A percentile compares a stretch with the other conserved stretches of the same genome.
Conservation (phyloP, 1,139 yeast species). For the Taiozyma onychis region DNA sequence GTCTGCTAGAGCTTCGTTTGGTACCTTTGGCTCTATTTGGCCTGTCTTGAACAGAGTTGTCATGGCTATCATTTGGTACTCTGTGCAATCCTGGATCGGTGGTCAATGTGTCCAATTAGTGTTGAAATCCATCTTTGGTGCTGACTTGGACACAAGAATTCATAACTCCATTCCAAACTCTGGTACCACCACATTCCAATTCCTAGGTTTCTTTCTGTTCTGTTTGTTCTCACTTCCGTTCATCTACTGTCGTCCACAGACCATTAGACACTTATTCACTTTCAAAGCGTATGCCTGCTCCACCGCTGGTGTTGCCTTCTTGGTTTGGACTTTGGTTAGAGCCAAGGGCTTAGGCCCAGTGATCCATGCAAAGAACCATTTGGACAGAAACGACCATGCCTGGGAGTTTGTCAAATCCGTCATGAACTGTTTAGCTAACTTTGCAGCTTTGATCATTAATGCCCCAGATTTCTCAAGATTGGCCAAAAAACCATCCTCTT, state of each 20-base stretch:
- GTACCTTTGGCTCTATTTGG: constrained; percentile 75
- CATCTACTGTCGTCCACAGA: constrained; percentile 76
- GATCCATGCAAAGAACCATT: constrained; percentile 42
- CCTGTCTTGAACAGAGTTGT: constrained; percentile 76
- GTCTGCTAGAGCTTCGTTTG: constrained; percentile 66
- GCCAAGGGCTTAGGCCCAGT: constrained; percentile 74
- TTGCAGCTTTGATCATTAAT: constrained; percentile 80
- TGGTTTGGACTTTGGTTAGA: constrained; percentile 68
- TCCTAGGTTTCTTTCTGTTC: constrained; percentile 70
- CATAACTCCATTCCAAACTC: constrained; percentile 46
- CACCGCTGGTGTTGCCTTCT: constrained; percentile 71
- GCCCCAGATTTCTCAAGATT: constrained; percentile 90
- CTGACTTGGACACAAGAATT: constrained; percentile 43
- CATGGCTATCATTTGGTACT: constrained; percentile 81
- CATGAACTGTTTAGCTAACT: constrained; percentile 78
- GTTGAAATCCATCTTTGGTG: constrained; percentile 63
- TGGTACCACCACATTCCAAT: constrained; percentile 61
- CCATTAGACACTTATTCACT: constrained; percentile 75
- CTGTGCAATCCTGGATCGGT: constrained; percentile 79
- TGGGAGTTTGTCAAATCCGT: constrained; percentile 82
- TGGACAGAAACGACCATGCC: constrained; percentile 56
- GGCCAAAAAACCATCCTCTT: constrained; percentile 48
- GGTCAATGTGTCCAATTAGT: constrained; percentile 75
- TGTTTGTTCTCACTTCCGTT: constrained; percentile 77
- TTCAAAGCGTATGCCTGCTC: constrained; percentile 74